Conservation (phyloP, 164 flowering plant genomes). For the Berberis vulgaris region DNA sequence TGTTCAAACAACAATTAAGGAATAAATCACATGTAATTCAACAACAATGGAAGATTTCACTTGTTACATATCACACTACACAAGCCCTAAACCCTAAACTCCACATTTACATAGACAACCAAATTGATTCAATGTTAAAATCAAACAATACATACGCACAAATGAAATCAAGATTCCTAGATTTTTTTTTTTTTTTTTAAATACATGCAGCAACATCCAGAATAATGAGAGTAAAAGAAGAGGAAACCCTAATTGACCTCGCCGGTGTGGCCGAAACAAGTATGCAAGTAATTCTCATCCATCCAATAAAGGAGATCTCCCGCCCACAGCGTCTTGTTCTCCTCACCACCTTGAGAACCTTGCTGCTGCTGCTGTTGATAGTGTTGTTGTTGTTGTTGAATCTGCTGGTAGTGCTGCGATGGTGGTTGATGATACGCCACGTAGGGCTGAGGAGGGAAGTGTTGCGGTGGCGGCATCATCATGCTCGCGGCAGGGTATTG, state of each 20-base stretch:
- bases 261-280: slow-evolving; percentile 59
- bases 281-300: slow-evolving; percentile 81
- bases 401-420: slow-evolving; percentile 22
- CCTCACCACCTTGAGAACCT: slow-evolving; percentile 21
- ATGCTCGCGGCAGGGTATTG: slow-evolving; percentile 64
- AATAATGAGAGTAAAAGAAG: neutral
- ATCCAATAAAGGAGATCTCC: slow-evolving; percentile 90
- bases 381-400: slow-evolving; percentile 12
- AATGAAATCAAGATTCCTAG: neutral
- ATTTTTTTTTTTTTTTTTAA: neutral
- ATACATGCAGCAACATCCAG: neutral
- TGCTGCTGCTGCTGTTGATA: slow-evolving; percentile 19
- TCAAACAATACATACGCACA: neutral
- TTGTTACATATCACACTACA: too few relatives aligned
- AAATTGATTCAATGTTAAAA: neutral
- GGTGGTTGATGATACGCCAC: slow-evolving; percentile 28
- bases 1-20: too few relatives aligned
- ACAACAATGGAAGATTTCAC: too few relatives aligned
- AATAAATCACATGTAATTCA: too few relatives aligned
- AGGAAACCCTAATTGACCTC: slow-evolving; percentile 34
- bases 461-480: slow-evolving; percentile 43
- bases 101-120: neutral
- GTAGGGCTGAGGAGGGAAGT: slow-evolving; percentile 31
- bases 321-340: slow-evolving; percentile 78
- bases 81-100: neutral